Conservation (phyloP, 225 moss, liverwort and hornwort genomes). For the Pseudoscleropodium purum region DNA sequence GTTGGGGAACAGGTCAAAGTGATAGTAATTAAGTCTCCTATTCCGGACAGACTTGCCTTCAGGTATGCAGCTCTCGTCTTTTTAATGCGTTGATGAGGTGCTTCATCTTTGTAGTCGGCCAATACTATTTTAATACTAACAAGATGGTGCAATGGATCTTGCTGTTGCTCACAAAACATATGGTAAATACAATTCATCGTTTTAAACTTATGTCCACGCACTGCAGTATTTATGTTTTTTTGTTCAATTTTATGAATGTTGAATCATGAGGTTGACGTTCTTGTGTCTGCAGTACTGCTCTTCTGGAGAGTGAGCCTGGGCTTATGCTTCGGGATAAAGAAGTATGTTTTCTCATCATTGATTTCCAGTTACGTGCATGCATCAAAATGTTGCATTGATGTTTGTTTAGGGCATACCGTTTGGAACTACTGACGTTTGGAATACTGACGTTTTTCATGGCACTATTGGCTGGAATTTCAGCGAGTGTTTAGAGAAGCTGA, state of each 20-base stretch:
- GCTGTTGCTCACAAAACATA: not conserved
- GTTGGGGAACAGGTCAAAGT: constrained; percentile 33
- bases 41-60: constrained; percentile 41
- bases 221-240: not conserved
- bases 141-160: not conserved
- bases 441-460: not conserved
- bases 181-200: not conserved
- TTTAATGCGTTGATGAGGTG: not conserved
- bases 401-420: not conserved
- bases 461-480: constrained; percentile 25
- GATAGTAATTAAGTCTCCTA: constrained; percentile 46
- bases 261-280: not conserved
- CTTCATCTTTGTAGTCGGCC: not conserved
- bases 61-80: constrained; percentile 23
- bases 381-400: not conserved
- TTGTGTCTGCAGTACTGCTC: constrained; percentile 50
- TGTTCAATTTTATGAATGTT: not conserved
- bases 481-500: constrained; percentile 71
- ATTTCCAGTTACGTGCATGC: not conserved
- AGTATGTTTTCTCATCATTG: not conserved
- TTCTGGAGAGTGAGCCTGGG: constrained; percentile 64
- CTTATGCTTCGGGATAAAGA: constrained; percentile 71
- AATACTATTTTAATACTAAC: not conserved
- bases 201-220: not conserved
- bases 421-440: not conserved